Evolutionary conservation across 1,284 basidiomycete genomes (phyloP), one percentile per base, ranked within the genome.

Genomic region (Hortiboletus rubellus): DNA sequence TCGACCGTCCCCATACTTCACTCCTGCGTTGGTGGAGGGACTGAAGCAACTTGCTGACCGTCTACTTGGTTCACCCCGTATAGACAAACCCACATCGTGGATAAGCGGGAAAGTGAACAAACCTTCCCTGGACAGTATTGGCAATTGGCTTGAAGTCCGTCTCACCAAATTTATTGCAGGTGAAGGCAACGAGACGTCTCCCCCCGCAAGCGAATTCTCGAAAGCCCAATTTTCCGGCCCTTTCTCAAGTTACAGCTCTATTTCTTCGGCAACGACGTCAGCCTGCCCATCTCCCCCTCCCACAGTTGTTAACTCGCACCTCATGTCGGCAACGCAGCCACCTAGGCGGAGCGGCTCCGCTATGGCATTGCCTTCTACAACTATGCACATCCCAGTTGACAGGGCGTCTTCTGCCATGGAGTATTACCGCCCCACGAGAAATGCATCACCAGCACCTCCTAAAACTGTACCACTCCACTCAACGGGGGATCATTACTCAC

Each of bases 101-200:
- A 91, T 95, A 60, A 81, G 86, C 33, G 82, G 85, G 37, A 94
- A 91, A 71, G 79, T 94, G 54, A 80, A 84, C 61, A 91, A 94
- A 74, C 94, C 96, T 1, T 97, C 93, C 57, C 79, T 98, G 51
- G 95, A 98, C 67, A 90, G 89, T 46, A 85, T 99, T 47, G 93
- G 96, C 52, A 91, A 89, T 52, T 98, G 94, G 85, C 81, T 99
- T 30, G 96, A 96, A 73, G 91, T 92, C n/a, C 84, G 91, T 14
- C 86, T 99, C 64, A 95, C 94, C 33, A 97, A 97, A 72, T 91
- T 99, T 65, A 96, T 99, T 60, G 94, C 96, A 14, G 97, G 95
- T 3, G 94, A 96, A 56, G 83, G 77, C 41, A 80, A 80, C 24
- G 85, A 86, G 33, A 70, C 77, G 5, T 71, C 76, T 12, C 72